These are phyloP conservation scores for Aspergillus diversus DNA, from an alignment of 495 filamentous ascomycete genomes.

Conservation along the genomic window DNA sequence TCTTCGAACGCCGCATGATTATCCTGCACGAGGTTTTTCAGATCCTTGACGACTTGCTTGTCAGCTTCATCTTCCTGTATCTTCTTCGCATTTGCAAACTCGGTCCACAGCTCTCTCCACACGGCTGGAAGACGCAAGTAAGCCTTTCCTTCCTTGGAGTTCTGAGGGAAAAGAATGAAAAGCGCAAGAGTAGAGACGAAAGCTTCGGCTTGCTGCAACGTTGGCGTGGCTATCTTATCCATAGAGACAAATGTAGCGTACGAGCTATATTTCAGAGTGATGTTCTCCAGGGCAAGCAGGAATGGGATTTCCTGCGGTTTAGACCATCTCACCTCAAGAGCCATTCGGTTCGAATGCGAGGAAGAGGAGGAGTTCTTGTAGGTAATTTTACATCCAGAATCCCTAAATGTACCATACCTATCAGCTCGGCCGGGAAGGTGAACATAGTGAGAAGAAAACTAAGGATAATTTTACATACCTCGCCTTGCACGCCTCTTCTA, in stretches of 20 bases:
- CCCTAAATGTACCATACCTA: slow-evolving; percentile 44
- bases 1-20: slow-evolving; percentile 58
- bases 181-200: slow-evolving; percentile 82
- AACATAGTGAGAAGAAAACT: too few relatives aligned
- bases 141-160: slow-evolving; percentile 81
- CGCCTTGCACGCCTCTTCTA: slow-evolving; percentile 87
- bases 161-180: slow-evolving; percentile 76
- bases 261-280: slow-evolving; percentile 47
- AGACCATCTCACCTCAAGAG: slow-evolving; percentile 78
- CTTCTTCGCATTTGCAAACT: slow-evolving; percentile 72
- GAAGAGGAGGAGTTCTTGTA: slow-evolving; percentile 71
- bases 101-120: slow-evolving; percentile 86
- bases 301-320: slow-evolving; percentile 67
- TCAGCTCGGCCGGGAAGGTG: slow-evolving; percentile 1
- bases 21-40: slow-evolving; percentile 53
- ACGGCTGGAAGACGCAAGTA: slow-evolving; percentile 74
- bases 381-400: slow-evolving; percentile 64
- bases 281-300: slow-evolving; percentile 37
- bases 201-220: slow-evolving; percentile 78
- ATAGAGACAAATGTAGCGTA: slow-evolving; percentile 66
- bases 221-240: slow-evolving; percentile 73
- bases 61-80: slow-evolving; percentile 69
- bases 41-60: slow-evolving; percentile 56
- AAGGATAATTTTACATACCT: slow-evolving; percentile 52
- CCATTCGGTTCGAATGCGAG: slow-evolving; percentile 72